These are phyloP conservation scores for Trichoderma aggressivum DNA, from an alignment of 2,329 filamentous ascomycete genomes.

Conservation along the genomic window DNA sequence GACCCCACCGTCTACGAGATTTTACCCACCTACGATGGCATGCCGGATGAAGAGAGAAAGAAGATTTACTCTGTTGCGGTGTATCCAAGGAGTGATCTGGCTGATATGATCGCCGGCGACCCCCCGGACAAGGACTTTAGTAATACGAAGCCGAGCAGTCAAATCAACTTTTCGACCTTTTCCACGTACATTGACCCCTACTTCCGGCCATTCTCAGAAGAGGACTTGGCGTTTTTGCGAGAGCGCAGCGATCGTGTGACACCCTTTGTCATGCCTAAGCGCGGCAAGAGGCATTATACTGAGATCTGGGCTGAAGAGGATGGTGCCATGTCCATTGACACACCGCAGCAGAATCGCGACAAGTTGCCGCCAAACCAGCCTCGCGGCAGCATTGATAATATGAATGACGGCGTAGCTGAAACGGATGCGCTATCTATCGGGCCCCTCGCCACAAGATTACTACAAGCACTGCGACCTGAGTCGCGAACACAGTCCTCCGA, in stretches of 20 bases:
- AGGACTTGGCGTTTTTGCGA: slow-evolving; percentile 88
- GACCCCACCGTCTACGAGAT: slow-evolving; percentile 97
- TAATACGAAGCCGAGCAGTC: slow-evolving; percentile 86
- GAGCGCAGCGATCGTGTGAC: slow-evolving; percentile 81
- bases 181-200: slow-evolving; percentile 89
- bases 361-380: slow-evolving; percentile 75
- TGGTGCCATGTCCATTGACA: slow-evolving; percentile 71
- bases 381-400: slow-evolving; percentile 78
- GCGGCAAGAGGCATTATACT: slow-evolving; percentile 79
- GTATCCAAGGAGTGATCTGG: slow-evolving; percentile 77
- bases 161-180: slow-evolving; percentile 92
- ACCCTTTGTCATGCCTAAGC: slow-evolving; percentile 81
- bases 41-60: slow-evolving; percentile 81
- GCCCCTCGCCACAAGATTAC: slow-evolving; percentile 76
- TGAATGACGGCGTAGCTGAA: slow-evolving; percentile 82
- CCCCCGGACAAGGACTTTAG: slow-evolving; percentile 95
- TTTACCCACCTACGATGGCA: slow-evolving; percentile 65
- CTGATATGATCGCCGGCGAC: slow-evolving; percentile 80
- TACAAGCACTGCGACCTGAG: slow-evolving; percentile 79
- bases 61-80: slow-evolving; percentile 82
- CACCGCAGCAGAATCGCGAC: slow-evolving; percentile 57
- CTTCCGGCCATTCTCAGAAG: slow-evolving; percentile 84
- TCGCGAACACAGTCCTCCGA: slow-evolving; percentile 54
- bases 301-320: slow-evolving; percentile 96
- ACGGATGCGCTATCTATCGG: slow-evolving; percentile 87